phyloP scores from a whole-genome alignment of 1,284 basidiomycete genomes.

The Omphalotus olearius region DNA sequence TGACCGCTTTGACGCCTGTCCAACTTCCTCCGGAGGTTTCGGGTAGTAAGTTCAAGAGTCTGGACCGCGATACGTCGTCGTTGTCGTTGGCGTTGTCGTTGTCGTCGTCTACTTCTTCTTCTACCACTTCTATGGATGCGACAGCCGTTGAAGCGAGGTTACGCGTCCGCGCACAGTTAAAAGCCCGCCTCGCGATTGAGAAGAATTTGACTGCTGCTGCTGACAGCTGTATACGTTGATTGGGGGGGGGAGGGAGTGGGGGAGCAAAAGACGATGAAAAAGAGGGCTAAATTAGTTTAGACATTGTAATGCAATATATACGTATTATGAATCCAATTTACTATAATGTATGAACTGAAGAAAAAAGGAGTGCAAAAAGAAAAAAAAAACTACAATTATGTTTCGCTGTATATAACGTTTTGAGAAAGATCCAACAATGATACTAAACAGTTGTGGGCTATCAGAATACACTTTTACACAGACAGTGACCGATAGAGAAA shows the following conservation, averaged over 20 bases:
- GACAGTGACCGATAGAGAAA: background rate
- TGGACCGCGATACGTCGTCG: background rate
- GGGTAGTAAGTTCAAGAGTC: background rate
- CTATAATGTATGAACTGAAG: background rate
- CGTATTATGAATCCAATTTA: background rate
- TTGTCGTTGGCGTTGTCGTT: background rate
- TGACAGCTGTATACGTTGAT: constrained; percentile 1
- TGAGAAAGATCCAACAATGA: background rate
- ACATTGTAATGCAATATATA: constrained; percentile 1
- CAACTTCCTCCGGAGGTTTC: background rate
- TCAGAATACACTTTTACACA: constrained; percentile 2
- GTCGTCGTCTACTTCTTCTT: background rate
- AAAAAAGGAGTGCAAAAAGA: too few species aligned
- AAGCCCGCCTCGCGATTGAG: constrained; percentile 44
- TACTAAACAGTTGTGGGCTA: background rate
- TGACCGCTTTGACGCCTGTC: background rate
- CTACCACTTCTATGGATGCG: constrained; percentile 16
- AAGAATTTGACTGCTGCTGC: constrained; percentile 21
- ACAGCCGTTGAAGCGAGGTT: constrained; percentile 37
- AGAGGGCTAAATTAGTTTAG: background rate
- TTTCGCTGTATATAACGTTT: background rate
- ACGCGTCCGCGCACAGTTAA: constrained; percentile 45
- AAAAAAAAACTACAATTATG: background rate
- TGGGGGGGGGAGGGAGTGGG: too few species aligned
- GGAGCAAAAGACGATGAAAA: background rate